Evolutionary conservation across 345 rosid genomes (phyloP).

Genomic region (Carallia brachiata): DNA sequence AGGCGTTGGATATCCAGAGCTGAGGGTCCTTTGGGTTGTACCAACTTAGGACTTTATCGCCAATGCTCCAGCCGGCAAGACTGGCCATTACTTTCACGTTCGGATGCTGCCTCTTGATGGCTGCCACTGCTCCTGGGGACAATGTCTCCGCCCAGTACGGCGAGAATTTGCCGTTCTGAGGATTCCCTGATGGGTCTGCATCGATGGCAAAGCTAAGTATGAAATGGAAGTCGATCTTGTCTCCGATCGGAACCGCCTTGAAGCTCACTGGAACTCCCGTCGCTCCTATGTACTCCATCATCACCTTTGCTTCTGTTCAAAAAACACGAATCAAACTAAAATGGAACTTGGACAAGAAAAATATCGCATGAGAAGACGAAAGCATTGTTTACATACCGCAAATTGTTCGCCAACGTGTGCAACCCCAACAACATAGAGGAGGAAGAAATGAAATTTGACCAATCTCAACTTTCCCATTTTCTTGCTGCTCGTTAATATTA

Average conservation of each 20-base stretch:
- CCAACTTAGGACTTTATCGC: slow-evolving; percentile 40
- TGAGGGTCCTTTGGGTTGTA: slow-evolving; percentile 32
- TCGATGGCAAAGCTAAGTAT: slow-evolving; percentile 53
- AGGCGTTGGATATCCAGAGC: slow-evolving; percentile 51
- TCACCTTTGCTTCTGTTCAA: slow-evolving; percentile 46
- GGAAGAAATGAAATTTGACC: background rate
- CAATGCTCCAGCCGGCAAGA: slow-evolving; percentile 58
- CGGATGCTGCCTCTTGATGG: slow-evolving; percentile 33
- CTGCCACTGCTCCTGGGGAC: slow-evolving; percentile 29
- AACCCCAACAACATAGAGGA: slow-evolving; percentile 2
- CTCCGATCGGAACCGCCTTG: slow-evolving; percentile 34
- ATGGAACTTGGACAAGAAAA: background rate
- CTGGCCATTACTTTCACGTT: slow-evolving; percentile 46
- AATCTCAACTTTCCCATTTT: background rate
- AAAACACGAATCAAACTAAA: background rate
- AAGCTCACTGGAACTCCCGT: slow-evolving; percentile 37
- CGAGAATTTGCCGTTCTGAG: slow-evolving; percentile 43
- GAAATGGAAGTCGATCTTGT: slow-evolving; percentile 48
- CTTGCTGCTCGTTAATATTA: background rate
- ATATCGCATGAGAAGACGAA: background rate
- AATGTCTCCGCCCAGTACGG: slow-evolving; percentile 43
- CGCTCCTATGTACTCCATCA: slow-evolving; percentile 71
- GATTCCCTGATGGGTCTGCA: slow-evolving; percentile 34
- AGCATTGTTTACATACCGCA: background rate
- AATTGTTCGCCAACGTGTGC: background rate